Base-by-base conservation (phyloP, 2,329 filamentous ascomycete genomes). In the Endoconidiophora laricicola region DNA sequence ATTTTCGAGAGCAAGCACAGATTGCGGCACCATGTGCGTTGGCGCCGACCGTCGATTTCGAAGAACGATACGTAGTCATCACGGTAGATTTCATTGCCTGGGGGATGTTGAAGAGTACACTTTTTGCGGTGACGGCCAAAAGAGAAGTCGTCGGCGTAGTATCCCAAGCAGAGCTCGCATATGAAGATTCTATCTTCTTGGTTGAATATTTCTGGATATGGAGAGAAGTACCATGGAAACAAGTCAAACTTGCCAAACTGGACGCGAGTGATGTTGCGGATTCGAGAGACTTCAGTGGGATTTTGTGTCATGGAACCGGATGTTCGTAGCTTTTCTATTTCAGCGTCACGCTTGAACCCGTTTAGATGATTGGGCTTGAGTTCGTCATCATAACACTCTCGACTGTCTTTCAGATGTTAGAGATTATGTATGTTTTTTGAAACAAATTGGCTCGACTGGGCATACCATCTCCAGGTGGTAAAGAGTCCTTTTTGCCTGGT, bases 241-340 rank as follows among this genome's bases (percentile, higher is more conserved):
- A 98, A 77, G 59, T 95, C 86, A 61, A 80, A 83, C 58, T 81
- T 79, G 42, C 91, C 93, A 71, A 98, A 96, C 62, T 96, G 90
- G 3, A 98, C 81, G 57, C 83, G 88, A 49, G 85, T 86, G 56
- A 98, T 79, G 61, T 98, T 98, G 60, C 91, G 82, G 50, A 98
- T 94, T 48, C 93, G 83, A 22, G 90, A 90, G 54, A 98, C 87
- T 61, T 98, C 93, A 10, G 90, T 87, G 52, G 94, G 91, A 57
- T 96, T 96, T 62, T 98, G 93, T 9, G 93, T 98, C 91, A 98
- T 96, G 54, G 87, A 95, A 29, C 91, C 93, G 22, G 86, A 85
- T 3, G 87, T 94, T 39, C 91, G 80, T 7, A 98, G 73, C 62
- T 95, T 94, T 63, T 98, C 91, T 52, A 96, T 95, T 63, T 98